Base-by-base conservation (phyloP, 768 basidiomycete species). In the Pleurotus djamor region DNA sequence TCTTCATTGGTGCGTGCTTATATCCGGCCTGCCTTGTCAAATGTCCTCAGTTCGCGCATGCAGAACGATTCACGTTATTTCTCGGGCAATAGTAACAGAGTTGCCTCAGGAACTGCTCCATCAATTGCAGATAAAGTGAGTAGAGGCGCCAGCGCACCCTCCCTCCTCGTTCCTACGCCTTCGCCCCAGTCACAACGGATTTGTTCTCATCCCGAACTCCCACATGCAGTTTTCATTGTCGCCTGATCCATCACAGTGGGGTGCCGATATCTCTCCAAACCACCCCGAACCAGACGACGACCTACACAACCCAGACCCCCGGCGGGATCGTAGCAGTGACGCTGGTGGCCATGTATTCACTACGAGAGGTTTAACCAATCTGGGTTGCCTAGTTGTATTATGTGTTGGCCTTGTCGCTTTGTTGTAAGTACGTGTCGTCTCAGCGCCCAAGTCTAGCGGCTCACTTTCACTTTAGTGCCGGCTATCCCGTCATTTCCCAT, bases 221-320 rank as follows among this genome's bases (percentile, higher is more conserved):
- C 35, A 36, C 28, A 34, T 54, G n/a, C 48, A 92, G 89, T 91
- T 83, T 67, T 89, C 88, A 13, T 81, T 91, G 17, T 84, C 88
- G 5, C 83, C 89, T 1, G 89, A 91, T 71, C 90, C 90, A 3
- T 72, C 79, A 12, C 82, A 79, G 0, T 92, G 90, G 90, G 88
- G 88, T 1, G 82, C 87, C 36, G 82, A 88, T 63, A 72, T 89
- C 60, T 84, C 83, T 5, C 79, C 79, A 41, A 78, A 78, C 61
- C 74, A 80, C 56, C 69, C 77, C 4, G 88, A 91, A 68, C 74
- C 82, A 13, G 88, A 91, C 61, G 88, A 91, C 69, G 80, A 80
- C 58, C 79, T 91, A n/a, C 88, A 91, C 68, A 87, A 88, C 64
- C 87, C 88, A 2, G 87, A 89, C 66, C 86, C 87, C 9, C 78